Percentiles rank a stretch among this genome's conserved stretches.
Evolutionary conservation across 495 filamentous ascomycete species (phyloP).

Genomic region (Glonium stellatum): DNA sequence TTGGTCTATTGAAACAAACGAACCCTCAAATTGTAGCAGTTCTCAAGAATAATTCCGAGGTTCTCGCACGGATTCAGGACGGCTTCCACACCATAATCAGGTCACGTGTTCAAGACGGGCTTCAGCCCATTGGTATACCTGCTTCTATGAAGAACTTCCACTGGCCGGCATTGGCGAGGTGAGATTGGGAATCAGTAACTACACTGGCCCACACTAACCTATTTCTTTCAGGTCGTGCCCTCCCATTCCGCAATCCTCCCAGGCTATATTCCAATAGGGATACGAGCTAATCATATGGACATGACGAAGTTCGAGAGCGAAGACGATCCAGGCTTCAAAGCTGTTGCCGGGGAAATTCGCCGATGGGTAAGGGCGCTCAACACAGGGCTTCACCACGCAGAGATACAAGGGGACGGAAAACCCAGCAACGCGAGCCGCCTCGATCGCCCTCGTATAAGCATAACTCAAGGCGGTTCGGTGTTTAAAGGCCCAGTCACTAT

Average conservation of each 20-base stretch:
- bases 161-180: constrained; percentile 21
- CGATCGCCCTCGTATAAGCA: no score
- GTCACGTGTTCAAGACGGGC: constrained; percentile 16
- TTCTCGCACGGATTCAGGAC: constrained; percentile 37
- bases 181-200: not conserved
- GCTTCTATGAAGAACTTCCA: constrained; percentile 33
- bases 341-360: constrained; percentile 26
- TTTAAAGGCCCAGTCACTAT: no score
- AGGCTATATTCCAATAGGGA: constrained; percentile 35
- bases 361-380: constrained; percentile 27
- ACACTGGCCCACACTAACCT: not conserved
- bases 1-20: constrained; percentile 19
- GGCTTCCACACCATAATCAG: constrained; percentile 36
- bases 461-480: no score
- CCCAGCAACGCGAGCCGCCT: no score
- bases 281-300: constrained; percentile 41
- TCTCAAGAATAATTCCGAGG: constrained; percentile 25
- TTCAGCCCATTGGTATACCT: constrained; percentile 30
- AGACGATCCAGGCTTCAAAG: constrained; percentile 33
- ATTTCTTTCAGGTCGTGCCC: constrained; percentile 33
- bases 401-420: no score
- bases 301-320: no score
- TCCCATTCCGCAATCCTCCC: constrained; percentile 39
- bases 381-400: no score
- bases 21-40: constrained; percentile 16